Evolutionary conservation across 768 basidiomycete species (phyloP).

Genomic region (Infundibulicybe gibba): DNA sequence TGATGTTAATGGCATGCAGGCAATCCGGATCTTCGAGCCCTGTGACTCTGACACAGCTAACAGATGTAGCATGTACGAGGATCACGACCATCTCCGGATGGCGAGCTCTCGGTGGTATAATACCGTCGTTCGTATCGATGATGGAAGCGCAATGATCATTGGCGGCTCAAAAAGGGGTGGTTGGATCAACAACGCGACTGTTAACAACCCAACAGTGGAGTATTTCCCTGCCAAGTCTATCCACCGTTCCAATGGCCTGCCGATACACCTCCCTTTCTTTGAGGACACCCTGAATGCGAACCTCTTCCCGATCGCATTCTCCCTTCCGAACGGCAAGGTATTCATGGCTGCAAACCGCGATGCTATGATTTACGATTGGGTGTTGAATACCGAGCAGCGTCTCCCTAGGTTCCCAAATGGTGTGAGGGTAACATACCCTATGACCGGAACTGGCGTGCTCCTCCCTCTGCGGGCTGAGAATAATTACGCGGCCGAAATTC

Average conservation of each 20-base stretch:
- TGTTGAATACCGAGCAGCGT: constrained; percentile 51
- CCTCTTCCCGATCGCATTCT: constrained; percentile 74
- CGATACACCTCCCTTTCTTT: constrained; percentile 61
- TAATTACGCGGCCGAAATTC: constrained; percentile 61
- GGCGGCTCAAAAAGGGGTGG: constrained; percentile 81
- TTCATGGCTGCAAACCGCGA: constrained; percentile 80
- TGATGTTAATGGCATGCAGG: constrained; percentile 70
- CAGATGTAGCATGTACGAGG: constrained; percentile 61
- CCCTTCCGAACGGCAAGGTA: constrained; percentile 63
- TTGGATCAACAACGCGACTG: constrained; percentile 81
- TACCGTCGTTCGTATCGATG: constrained; percentile 62
- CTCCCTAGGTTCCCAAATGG: constrained; percentile 73
- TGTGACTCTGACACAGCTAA: constrained; percentile 46
- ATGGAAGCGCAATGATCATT: constrained; percentile 82
- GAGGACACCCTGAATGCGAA: constrained; percentile 76
- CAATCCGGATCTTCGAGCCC: constrained; percentile 68
- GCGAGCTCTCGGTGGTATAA: constrained; percentile 82
- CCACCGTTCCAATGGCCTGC: constrained; percentile 61
- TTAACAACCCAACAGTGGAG: constrained; percentile 79
- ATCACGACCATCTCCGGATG: constrained; percentile 62
- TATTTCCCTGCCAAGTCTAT: constrained; percentile 81
- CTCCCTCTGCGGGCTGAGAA: constrained; percentile 65
- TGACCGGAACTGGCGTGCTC: constrained; percentile 72
- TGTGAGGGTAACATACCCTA: constrained; percentile 80
- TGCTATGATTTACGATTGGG: constrained; percentile 80